Evolutionary conservation across 75 land plant species (phyloP).

Genomic region (Chamaecyparis obtusa): DNA sequence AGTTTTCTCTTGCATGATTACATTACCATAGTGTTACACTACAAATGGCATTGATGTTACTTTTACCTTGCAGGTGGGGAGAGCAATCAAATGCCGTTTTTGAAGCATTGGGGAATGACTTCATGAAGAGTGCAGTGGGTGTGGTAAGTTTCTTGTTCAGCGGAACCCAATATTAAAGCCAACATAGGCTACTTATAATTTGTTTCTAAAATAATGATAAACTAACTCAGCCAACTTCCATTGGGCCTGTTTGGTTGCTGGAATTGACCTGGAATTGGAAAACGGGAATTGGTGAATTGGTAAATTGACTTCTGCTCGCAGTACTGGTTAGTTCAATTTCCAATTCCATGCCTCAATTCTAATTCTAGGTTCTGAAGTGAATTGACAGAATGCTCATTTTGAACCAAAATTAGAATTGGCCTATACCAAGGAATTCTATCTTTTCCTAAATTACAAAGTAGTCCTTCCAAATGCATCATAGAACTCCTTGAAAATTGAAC

Average conservation of each 20-base stretch:
- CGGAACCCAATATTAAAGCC: background rate
- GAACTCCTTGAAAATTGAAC: background rate
- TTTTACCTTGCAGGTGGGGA: slow-evolving; percentile 48
- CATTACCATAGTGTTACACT: background rate
- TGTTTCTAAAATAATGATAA: background rate
- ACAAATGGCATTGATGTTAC: slow-evolving; percentile 2
- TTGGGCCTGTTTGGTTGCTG: no score
- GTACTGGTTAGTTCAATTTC: no score
- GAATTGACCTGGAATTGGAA: no score
- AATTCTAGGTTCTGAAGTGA: no score
- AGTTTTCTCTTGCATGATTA: background rate
- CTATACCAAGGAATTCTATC: no score
- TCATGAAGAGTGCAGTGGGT: slow-evolving; percentile 62
- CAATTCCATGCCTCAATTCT: no score
- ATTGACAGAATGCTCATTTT: no score
- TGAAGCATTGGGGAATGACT: slow-evolving; percentile 31
- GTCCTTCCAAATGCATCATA: no score
- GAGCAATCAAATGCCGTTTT: slow-evolving; percentile 48
- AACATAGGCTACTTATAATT: background rate
- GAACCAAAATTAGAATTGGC: no score
- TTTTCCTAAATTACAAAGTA: no score
- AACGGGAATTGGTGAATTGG: no score
- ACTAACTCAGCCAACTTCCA: background rate
- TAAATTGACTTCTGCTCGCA: no score
- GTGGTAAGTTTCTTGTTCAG: slow-evolving; percentile 39